phyloP scores from a whole-genome alignment of 345 rosid species.

The Aethionema arabicum region DNA sequence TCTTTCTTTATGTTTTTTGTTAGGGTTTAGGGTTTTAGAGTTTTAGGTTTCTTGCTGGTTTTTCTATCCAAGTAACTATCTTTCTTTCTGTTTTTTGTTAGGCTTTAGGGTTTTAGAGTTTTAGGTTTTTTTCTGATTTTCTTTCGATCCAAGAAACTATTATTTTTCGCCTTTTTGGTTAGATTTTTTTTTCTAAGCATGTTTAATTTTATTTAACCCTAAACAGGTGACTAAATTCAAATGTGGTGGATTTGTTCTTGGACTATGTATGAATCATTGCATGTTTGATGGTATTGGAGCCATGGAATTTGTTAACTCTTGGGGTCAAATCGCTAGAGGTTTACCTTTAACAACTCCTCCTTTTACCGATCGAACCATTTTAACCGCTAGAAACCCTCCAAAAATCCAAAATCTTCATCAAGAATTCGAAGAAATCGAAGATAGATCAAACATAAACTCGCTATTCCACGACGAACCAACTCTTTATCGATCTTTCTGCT shows the following conservation, averaged over 20 bases:
- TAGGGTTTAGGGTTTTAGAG: too few relatives aligned
- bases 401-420: constrained; percentile 55
- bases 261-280: constrained; percentile 75
- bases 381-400: constrained; percentile 56
- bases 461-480: constrained; percentile 55
- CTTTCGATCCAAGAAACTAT: too few relatives aligned
- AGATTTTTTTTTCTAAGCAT: too few relatives aligned
- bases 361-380: constrained; percentile 55
- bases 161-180: too few relatives aligned
- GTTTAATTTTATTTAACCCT: too few relatives aligned
- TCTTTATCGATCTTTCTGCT: constrained; percentile 68
- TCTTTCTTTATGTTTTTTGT: too few relatives aligned
- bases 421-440: constrained; percentile 67
- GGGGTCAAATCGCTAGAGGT: constrained; percentile 82
- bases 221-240: constrained; percentile 71
- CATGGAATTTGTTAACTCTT: constrained; percentile 82
- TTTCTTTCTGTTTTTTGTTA: too few relatives aligned
- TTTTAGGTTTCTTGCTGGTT: too few relatives aligned
- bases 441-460: constrained; percentile 45
- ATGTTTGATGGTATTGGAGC: constrained; percentile 89
- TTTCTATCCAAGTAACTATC: too few relatives aligned
- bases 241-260: constrained; percentile 79
- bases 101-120: too few relatives aligned
- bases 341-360: constrained; percentile 56
- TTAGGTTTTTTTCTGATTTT: too few relatives aligned